Evolutionary conservation across 768 basidiomycete genomes (phyloP).

Genomic region (Hypholoma sublateritium): DNA sequence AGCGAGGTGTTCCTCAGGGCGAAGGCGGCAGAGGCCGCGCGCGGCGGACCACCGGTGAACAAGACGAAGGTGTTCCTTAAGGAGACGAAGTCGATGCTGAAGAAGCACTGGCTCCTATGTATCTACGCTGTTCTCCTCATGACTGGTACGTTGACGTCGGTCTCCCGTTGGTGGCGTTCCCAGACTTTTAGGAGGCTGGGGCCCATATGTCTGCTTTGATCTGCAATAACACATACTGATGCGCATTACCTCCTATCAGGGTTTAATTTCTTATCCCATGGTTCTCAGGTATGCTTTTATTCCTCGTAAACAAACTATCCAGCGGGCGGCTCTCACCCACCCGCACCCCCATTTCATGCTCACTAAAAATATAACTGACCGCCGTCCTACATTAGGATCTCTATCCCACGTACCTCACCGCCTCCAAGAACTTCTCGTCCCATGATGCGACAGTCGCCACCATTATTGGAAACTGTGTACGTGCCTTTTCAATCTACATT

Average conservation of each 20-base stretch:
- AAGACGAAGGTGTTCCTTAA: slow-evolving; percentile 73
- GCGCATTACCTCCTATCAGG: slow-evolving; percentile 30
- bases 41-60: slow-evolving; percentile 51
- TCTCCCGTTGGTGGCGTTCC: too few species aligned
- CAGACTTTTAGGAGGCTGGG: neutral
- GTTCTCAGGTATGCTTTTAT: slow-evolving; percentile 57
- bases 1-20: slow-evolving; percentile 70
- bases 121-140: slow-evolving; percentile 84
- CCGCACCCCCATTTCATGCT: neutral
- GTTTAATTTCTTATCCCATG: slow-evolving; percentile 79
- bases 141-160: slow-evolving; percentile 43
- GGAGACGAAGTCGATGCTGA: slow-evolving; percentile 77
- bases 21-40: slow-evolving; percentile 51
- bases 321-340: too few species aligned
- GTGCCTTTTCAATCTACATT: slow-evolving; percentile 15
- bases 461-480: slow-evolving; percentile 73
- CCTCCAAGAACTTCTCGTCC: slow-evolving; percentile 57
- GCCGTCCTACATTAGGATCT: slow-evolving; percentile 45
- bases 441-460: slow-evolving; percentile 70
- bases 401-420: slow-evolving; percentile 77
- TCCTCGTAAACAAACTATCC: too few species aligned
- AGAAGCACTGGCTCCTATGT: slow-evolving; percentile 76
- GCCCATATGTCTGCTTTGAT: neutral
- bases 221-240: neutral
- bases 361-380: slow-evolving; percentile 3